Conservation (phyloP, 1,139 yeast genomes). For the Pichia norvegensis region DNA sequence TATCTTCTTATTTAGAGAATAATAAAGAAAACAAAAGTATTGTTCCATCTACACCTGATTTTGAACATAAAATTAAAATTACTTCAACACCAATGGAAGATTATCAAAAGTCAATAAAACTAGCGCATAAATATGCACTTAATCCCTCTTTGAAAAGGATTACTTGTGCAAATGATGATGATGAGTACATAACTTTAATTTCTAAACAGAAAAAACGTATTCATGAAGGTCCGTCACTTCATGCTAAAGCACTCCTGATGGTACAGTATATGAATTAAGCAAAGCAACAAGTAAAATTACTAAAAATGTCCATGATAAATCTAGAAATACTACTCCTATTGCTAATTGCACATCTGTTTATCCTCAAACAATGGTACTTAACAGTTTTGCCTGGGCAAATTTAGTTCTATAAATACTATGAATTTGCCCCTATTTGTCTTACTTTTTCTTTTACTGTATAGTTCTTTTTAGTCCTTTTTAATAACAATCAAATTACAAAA, state of each 20-base stretch:
- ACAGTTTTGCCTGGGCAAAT: too few relatives aligned
- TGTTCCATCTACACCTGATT: too few relatives aligned
- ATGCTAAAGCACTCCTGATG: neutral
- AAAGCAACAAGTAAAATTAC: neutral
- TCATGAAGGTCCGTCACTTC: neutral
- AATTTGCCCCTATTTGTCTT: too few relatives aligned
- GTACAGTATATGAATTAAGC: neutral
- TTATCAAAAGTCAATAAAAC: neutral
- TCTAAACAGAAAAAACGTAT: neutral
- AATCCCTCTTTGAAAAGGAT: neutral
- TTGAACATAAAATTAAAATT: too few relatives aligned
- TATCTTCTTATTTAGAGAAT: too few relatives aligned
- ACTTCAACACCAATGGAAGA: too few relatives aligned
- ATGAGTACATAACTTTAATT: neutral
- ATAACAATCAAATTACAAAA: too few relatives aligned
- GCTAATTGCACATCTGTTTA: neutral
- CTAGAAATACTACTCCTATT: neutral
- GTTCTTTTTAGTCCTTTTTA: too few relatives aligned
- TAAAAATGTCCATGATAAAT: neutral
- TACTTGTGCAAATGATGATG: neutral
- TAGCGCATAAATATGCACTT: neutral
- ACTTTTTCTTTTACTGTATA: too few relatives aligned
- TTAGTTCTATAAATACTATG: too few relatives aligned
- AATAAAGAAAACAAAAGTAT: too few relatives aligned
- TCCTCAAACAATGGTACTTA: neutral